Percentiles rank a stretch among this genome's conserved stretches.
Conservation (phyloP, 164 flowering plant genomes). For the Magnolia kwangsiensis region DNA sequence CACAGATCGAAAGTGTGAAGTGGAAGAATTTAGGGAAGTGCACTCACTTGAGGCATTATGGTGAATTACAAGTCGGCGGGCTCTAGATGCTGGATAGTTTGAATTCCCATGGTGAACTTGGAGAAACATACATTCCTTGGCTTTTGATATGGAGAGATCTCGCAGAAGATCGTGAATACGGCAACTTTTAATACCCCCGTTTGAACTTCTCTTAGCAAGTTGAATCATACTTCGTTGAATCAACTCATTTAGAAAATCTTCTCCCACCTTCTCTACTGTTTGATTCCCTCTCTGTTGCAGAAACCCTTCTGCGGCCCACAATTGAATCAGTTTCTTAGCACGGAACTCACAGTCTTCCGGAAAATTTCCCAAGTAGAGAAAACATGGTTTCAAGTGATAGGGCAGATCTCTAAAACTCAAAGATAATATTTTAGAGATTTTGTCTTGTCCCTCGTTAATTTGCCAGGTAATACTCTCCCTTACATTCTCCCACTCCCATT, state of each 20-base stretch:
- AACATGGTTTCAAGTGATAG: not conserved
- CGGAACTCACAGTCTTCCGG: not conserved
- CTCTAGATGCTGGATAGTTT: no score
- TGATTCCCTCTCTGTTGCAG: not conserved
- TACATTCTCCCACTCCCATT: not conserved
- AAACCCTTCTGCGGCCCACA: constrained; percentile 1
- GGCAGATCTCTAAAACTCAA: constrained; percentile 6
- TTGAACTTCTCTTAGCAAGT: not conserved
- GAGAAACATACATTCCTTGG: no score
- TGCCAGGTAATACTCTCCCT: not conserved
- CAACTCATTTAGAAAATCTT: not conserved
- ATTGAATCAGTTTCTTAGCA: not conserved
- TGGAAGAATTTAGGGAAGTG: no score
- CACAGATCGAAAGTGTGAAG: no score
- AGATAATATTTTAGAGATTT: not conserved
- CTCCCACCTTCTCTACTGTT: not conserved
- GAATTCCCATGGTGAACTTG: no score
- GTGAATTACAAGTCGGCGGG: no score
- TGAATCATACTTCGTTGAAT: not conserved
- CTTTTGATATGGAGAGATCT: no score
- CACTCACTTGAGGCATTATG: no score
- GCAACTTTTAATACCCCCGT: no score
- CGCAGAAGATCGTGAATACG: no score
- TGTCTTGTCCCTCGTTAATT: no score
- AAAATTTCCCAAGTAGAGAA: not conserved